Base-by-base conservation (phyloP, 1,284 basidiomycete genomes). In the Kalmanozyma brasiliensis region DNA sequence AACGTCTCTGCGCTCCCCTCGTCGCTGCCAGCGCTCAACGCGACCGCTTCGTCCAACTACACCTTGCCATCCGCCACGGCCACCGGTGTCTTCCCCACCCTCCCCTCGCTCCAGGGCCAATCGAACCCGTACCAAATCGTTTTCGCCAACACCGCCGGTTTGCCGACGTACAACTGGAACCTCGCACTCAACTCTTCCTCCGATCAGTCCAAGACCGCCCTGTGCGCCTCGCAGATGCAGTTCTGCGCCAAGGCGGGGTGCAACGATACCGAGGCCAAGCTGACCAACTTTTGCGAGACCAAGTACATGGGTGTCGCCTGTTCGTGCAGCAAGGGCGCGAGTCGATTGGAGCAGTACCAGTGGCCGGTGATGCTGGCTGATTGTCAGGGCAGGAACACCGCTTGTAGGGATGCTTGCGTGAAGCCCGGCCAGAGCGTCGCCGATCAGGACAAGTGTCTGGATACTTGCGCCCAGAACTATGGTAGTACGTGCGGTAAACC, bases 321-420 rank as follows among this genome's bases (percentile, higher is more conserved):
- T 46, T 66, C 57, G 8, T 80, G 79, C 57, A 51, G 33, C 43
- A 73, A 71, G 40, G 77, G 77, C 23, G 46, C 41, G 1, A 65
- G 73, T 22, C 57, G 72, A 29, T 60, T 81, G 37, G 26, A 66
- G 40, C 78, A 81, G 64, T 78, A 76, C 58, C 67, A 78, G 49
- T 81, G 79, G 79, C 79, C 79, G 10, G 71, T 79, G 13, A 74
- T 77, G 64, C 45, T 77, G 8, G 66, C 73, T 11, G 79, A 81
- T 52, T 81, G 79, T 35, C 69, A 66, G 38, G 55, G 70, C 10
- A 67, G 79, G 19, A 66, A 71, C 41, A 64, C 61, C 2, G 57
- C 73, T 1, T 81, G 79, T 52, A 59, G 43, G 11, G 72, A 73
- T 26, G 55, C 72, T 0, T 81, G 79, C 49, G 53, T 64, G 43